Conservation (phyloP, 192 early-diverging fungal species). For the Backusella luteola region DNA sequence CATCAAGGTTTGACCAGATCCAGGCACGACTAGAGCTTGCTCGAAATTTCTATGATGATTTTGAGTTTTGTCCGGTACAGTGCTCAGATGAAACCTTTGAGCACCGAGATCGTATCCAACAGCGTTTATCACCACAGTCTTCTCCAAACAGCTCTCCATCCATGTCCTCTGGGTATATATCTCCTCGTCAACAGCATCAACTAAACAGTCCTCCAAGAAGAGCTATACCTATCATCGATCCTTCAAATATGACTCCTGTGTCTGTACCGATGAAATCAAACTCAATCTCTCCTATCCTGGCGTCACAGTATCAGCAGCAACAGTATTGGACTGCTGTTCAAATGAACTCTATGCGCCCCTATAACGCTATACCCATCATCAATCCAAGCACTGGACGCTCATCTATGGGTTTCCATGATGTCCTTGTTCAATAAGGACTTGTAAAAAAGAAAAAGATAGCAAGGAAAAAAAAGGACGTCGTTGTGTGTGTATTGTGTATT, state of each 20-base stretch:
- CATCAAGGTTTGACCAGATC: conserved; percentile 42
- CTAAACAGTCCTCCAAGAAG: conserved; percentile 15
- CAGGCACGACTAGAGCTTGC: conserved; percentile 49
- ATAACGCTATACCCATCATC: conserved; percentile 6
- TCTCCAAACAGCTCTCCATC: conserved; percentile 19
- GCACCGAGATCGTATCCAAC: conserved; percentile 25
- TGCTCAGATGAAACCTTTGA: conserved; percentile 49
- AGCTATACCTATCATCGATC: conserved; percentile 52
- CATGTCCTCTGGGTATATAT: conserved; percentile 10
- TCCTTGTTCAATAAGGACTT: conserved; percentile 19
- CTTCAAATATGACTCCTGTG: conserved; percentile 45
- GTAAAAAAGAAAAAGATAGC: background rate
- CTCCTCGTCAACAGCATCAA: background rate
- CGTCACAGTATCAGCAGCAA: conserved; percentile 6
- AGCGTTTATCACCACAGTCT: conserved; percentile 22
- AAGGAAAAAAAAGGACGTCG: background rate
- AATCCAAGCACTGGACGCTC: background rate
- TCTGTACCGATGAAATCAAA: conserved; percentile 28
- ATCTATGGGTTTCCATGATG: conserved; percentile 15
- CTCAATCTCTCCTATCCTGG: conserved; percentile 8
- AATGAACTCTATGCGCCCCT: background rate
- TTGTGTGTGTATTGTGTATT: background rate
- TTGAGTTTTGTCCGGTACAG: conserved; percentile 56
- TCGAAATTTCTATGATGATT: conserved; percentile 53
- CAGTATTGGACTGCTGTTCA: background rate